Base-by-base conservation (phyloP, 345 rosid species). In the Ailanthus altissimus region DNA sequence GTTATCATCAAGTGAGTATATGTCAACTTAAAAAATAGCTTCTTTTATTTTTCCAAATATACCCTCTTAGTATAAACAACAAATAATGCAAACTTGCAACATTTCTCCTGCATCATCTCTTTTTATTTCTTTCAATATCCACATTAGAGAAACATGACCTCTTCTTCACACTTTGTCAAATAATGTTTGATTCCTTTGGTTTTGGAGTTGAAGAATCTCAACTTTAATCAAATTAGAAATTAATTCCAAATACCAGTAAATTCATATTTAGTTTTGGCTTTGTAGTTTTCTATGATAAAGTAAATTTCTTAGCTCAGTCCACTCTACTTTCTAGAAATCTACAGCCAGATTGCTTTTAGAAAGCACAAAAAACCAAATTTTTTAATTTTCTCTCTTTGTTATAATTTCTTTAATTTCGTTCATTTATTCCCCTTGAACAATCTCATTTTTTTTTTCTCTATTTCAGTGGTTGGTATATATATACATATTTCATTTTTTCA, bases 1-100 rank as follows among this genome's bases (percentile, higher is more conserved):
- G 76, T 67, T 93, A 66, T 75, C 86, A 70, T 84, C 91, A 76
- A 56, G 99, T 93, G 81, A 88, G 90, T 84, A 75, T n/a, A n/a
- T 77, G 45, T 83, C 18, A 38, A 71, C 42, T 63, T 72, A 38
- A 6, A 63, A 51, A n/a, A n/a, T n/a, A n/a, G 46, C 8, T 42
- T 42, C 46, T 42, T 8, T 20, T 54, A 7, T 0, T 54, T 54
- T 20, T 54, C 23, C 58, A 18, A 53, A 53, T 7, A 20, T 51
- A 51, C n/a, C 23, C 3, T 18, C 21, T 20, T 6, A 54, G 20
- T 20, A 20, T 20, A 54, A 53, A 54, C 58, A 7, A 54, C 25
- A 54, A 20, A 51, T 51, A 51, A 18, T 51, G 0, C 18, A 8
- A 51, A 51, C 15, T 51, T 51, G 57, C 21, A 51, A 51, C 9